Evolutionary conservation across 306 rosid genomes (phyloP), one percentile per base, ranked within the genome.

Genomic region (Prunus salicina): DNA sequence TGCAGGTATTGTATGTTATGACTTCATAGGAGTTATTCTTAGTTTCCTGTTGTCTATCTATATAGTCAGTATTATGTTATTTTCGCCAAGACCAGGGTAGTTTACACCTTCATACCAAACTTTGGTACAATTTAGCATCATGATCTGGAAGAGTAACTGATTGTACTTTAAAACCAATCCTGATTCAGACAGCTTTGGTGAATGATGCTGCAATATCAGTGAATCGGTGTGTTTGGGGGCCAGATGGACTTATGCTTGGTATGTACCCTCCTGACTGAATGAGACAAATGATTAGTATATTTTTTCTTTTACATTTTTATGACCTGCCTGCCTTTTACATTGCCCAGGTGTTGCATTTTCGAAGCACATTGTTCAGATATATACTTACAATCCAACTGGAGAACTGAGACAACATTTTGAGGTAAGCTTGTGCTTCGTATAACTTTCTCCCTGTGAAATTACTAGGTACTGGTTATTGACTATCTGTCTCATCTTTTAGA

Each of bases 171-270:
- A 66, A 52, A 12, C 45, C 49, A 30, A 43, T 75, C 56, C 62
- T 75, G 6, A 2, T 19, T 76, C 87, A 84, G 87, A 80, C 80
- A 20, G 73, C 84, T 34, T 66, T 80, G 84, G 20, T 80, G 79
- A 84, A 63, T 73, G 87, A 84, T 76, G 80, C 82, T 72, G 77
- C 67, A 4, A 77, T 80, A 53, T 84, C 87, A n/a, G 87, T 84
- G 70, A 80, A 76, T 77, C 80, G 87, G 16, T 84, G 87, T 73
- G 87, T 84, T 43, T 84, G 87, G 87, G 82, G 82, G n/a, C 80
- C 80, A 14, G 84, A 84, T 46, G 87, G 84, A 56, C 74, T 72
- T 71, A 84, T 84, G 87, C 79, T 80, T 56, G 87, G 87, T 80
- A 80, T 68, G 82, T n/a, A 64, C 25, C 27, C 16, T 52, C 71